Conservation (phyloP, 2,329 filamentous ascomycete species). For the Penicillium verrucosum region DNA sequence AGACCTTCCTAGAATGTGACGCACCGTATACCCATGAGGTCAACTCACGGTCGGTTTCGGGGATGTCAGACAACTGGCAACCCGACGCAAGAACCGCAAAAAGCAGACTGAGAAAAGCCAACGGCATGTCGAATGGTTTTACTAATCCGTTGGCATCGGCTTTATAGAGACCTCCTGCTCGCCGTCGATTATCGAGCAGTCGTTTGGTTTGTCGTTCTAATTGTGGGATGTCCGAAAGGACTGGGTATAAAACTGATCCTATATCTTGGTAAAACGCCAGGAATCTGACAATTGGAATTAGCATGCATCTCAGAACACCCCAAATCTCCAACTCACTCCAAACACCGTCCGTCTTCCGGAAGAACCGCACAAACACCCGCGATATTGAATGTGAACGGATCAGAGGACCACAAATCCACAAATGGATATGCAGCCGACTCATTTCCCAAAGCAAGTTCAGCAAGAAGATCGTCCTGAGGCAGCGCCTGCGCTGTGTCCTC, state of each 20-base stretch:
- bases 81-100: constrained; percentile 62
- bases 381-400: constrained; percentile 54
- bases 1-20: constrained; percentile 18
- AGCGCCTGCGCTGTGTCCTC: constrained; percentile 48
- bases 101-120: constrained; percentile 58
- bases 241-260: constrained; percentile 57
- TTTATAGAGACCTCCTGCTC: constrained; percentile 41
- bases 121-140: constrained; percentile 55
- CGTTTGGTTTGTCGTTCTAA: constrained; percentile 51
- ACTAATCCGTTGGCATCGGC: constrained; percentile 48
- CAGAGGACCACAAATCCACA: constrained; percentile 61
- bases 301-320: background rate
- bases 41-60: constrained; percentile 57
- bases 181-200: constrained; percentile 51
- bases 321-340: constrained; percentile 21
- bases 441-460: constrained; percentile 58
- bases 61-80: constrained; percentile 57
- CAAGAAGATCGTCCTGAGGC: constrained; percentile 57
- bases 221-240: constrained; percentile 50
- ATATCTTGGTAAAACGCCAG: constrained; percentile 55
- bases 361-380: constrained; percentile 55
- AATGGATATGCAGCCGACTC: constrained; percentile 61
- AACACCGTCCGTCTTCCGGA: constrained; percentile 54
- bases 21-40: constrained; percentile 62
- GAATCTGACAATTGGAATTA: constrained; percentile 38